phyloP scores from a whole-genome alignment of 2,329 filamentous ascomycete genomes.

The Nigrograna mackinnonii region DNA sequence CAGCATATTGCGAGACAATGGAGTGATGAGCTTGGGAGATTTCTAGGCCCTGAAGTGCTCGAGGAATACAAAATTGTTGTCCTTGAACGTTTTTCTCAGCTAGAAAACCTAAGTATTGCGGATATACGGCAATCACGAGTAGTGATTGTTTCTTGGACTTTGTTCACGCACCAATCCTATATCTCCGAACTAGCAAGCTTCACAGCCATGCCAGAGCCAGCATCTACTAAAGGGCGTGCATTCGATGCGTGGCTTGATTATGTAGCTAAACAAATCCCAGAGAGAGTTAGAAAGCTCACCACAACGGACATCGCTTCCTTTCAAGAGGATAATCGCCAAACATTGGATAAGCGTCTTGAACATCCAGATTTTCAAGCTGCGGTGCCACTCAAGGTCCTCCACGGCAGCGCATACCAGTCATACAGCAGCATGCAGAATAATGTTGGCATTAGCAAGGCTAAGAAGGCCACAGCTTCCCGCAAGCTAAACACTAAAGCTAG shows the following conservation, averaged over 20 bases:
- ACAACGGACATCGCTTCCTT: slow-evolving; percentile 34
- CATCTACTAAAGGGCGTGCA: slow-evolving; percentile 46
- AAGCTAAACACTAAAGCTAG: not conserved
- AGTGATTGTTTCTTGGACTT: slow-evolving; percentile 56
- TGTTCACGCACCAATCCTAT: slow-evolving; percentile 55
- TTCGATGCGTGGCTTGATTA: slow-evolving; percentile 59
- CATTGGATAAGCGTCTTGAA: slow-evolving; percentile 26
- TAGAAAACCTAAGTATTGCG: slow-evolving; percentile 48
- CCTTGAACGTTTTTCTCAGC: slow-evolving; percentile 43
- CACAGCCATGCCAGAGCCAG: slow-evolving; percentile 48
- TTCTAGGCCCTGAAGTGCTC: slow-evolving; percentile 41
- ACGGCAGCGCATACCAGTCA: slow-evolving; percentile 34
- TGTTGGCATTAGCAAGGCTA: slow-evolving; percentile 8
- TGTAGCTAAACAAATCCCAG: slow-evolving; percentile 45
- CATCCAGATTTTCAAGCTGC: slow-evolving; percentile 39
- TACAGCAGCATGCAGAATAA: slow-evolving; percentile 12
- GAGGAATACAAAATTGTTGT: slow-evolving; percentile 47
- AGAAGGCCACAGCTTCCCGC: slow-evolving; percentile 9
- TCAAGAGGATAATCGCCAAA: slow-evolving; percentile 17
- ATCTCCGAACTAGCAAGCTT: slow-evolving; percentile 54
- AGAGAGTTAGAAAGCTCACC: slow-evolving; percentile 44
- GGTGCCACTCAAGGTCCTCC: slow-evolving; percentile 44
- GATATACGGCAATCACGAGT: slow-evolving; percentile 56
- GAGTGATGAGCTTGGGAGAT: slow-evolving; percentile 58
- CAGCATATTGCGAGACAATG: slow-evolving; percentile 61